Conservation (phyloP, 2,329 filamentous ascomycete genomes). For the Aureobasidium sp. region DNA sequence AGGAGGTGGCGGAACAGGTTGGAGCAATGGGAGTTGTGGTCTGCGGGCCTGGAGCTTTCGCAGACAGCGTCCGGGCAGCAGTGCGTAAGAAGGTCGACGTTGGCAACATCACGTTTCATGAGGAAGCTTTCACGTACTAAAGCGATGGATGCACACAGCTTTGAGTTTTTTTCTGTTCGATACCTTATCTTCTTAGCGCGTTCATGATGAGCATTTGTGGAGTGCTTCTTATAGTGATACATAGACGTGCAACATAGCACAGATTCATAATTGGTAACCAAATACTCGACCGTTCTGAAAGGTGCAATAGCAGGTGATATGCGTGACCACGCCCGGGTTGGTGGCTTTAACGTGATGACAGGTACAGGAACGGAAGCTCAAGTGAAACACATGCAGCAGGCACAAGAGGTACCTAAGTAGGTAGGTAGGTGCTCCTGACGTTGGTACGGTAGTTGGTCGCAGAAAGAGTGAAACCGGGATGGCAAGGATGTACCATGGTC, state of each 20-base stretch:
- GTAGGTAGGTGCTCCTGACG: not conserved
- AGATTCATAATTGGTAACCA: not conserved
- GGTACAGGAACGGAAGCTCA: not conserved
- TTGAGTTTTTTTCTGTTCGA: not conserved
- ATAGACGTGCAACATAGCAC: conserved; percentile 5
- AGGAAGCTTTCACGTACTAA: conserved; percentile 60
- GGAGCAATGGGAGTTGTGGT: conserved; percentile 56
- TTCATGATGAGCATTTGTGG: conserved; percentile 4
- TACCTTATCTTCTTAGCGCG: conserved; percentile 3
- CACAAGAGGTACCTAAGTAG: not conserved
- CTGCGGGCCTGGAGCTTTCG: conserved; percentile 56
- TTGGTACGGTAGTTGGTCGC: not conserved
- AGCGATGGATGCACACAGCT: not conserved
- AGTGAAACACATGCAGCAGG: not conserved
- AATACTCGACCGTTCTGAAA: not conserved
- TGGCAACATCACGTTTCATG: conserved; percentile 53
- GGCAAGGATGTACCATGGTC: not conserved
- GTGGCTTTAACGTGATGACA: not conserved
- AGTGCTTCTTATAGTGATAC: conserved; percentile 1
- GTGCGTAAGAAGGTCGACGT: conserved; percentile 46
- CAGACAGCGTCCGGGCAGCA: conserved; percentile 53
- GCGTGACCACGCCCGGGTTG: not conserved
- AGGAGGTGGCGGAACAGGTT: conserved; percentile 48
- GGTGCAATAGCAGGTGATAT: not conserved
- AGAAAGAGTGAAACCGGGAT: not conserved